These are phyloP conservation scores for Stachybotrys chlorohalonatus DNA, from an alignment of 2,329 filamentous ascomycete genomes.

Conservation along the genomic window DNA sequence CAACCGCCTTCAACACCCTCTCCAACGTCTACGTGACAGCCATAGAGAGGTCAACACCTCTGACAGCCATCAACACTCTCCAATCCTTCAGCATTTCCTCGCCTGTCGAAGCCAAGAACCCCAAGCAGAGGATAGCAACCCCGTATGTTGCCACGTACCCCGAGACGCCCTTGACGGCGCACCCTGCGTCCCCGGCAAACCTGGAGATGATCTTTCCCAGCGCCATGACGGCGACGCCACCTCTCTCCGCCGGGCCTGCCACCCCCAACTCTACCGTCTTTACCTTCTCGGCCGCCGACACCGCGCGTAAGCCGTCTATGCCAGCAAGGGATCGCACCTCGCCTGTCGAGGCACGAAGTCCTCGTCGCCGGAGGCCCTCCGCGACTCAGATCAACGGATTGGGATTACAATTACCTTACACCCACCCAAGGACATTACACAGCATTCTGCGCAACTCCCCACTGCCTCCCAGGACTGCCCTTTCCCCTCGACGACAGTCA, in stretches of 20 bases:
- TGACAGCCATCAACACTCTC: constrained; percentile 39
- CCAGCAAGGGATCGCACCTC: neutral
- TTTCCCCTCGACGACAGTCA: constrained; percentile 45
- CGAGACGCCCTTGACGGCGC: constrained; percentile 44
- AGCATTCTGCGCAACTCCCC: constrained; percentile 61
- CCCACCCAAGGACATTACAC: constrained; percentile 47
- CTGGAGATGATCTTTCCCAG: constrained; percentile 41
- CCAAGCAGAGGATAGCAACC: constrained; percentile 27
- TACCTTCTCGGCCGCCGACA: constrained; percentile 31
- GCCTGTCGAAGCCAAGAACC: constrained; percentile 19
- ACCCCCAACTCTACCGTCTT: constrained; percentile 36
- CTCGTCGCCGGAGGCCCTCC: constrained; percentile 5
- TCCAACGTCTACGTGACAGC: constrained; percentile 56
- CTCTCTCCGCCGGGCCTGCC: constrained; percentile 43
- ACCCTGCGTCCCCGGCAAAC: constrained; percentile 37
- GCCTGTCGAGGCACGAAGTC: constrained; percentile 8
- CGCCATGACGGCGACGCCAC: constrained; percentile 51
- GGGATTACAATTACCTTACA: constrained; percentile 41
- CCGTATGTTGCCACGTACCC: constrained; percentile 38
- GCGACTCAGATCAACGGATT: constrained; percentile 5
- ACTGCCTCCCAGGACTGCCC: constrained; percentile 41
- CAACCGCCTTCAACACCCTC: constrained; percentile 57
- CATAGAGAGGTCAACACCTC: constrained; percentile 48
- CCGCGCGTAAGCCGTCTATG: constrained; percentile 6
- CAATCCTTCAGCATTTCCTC: constrained; percentile 20